Evolutionary conservation across 2,329 filamentous ascomycete genomes (phyloP).

Genomic region (Akanthomyces muscarius): DNA sequence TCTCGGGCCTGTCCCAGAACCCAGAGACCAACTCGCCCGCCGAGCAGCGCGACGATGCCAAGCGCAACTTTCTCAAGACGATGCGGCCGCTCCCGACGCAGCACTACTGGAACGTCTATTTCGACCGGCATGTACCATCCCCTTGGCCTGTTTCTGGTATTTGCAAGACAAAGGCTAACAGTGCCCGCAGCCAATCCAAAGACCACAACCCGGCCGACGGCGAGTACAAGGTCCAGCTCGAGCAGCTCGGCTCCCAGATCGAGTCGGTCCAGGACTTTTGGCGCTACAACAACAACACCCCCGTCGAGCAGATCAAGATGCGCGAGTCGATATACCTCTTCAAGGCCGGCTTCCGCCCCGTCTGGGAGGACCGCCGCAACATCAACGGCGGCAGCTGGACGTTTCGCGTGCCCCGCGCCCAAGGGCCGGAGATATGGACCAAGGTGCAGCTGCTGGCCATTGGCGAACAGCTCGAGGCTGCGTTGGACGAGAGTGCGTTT

Average conservation of each 20-base stretch:
- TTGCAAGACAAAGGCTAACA: not conserved
- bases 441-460: constrained; percentile 77
- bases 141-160: not conserved
- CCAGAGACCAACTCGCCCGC: constrained; percentile 64
- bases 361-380: constrained; percentile 87
- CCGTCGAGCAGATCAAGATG: constrained; percentile 70
- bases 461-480: constrained; percentile 73
- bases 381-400: constrained; percentile 85
- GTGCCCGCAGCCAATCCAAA: constrained; percentile 37
- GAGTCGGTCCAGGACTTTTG: constrained; percentile 83
- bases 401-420: constrained; percentile 78
- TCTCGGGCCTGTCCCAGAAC: constrained; percentile 58
- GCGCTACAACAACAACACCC: constrained; percentile 78
- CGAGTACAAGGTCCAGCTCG: constrained; percentile 52
- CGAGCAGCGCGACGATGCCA: constrained; percentile 70
- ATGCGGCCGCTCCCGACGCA: constrained; percentile 71
- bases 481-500: constrained; percentile 63
- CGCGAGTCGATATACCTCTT: constrained; percentile 76
- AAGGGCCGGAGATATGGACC: constrained; percentile 73
- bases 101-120: constrained; percentile 74
- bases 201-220: constrained; percentile 40
- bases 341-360: constrained; percentile 70
- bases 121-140: constrained; percentile 47
- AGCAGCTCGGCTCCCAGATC: constrained; percentile 61
- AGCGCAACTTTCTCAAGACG: constrained; percentile 76